phyloP scores from a whole-genome alignment of 768 basidiomycete species.

The Termitomyces sp. region DNA sequence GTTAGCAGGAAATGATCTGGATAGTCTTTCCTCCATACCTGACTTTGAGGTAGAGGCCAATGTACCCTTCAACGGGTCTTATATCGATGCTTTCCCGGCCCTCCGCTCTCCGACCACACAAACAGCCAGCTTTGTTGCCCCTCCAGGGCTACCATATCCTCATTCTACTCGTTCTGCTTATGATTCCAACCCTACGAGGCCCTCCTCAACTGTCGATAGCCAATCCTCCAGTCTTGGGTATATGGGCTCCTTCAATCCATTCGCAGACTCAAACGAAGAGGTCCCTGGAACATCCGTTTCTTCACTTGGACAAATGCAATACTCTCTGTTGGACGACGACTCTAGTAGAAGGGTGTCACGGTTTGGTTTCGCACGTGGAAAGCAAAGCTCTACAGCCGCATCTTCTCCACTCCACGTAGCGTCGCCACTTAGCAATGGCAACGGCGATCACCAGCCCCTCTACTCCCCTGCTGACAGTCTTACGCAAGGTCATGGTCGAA shows the following conservation, averaged over 20 bases:
- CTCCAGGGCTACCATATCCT: slow-evolving; percentile 51
- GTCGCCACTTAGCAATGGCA: slow-evolving; percentile 45
- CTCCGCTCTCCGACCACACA: slow-evolving; percentile 34
- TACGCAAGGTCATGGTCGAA: slow-evolving; percentile 26
- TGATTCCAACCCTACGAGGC: slow-evolving; percentile 41
- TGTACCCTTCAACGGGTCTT: slow-evolving; percentile 60
- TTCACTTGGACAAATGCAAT: slow-evolving; percentile 25
- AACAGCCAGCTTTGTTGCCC: slow-evolving; percentile 33
- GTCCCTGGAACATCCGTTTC: slow-evolving; percentile 24
- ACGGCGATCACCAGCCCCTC: slow-evolving; percentile 44
- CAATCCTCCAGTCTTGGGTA: slow-evolving; percentile 50
- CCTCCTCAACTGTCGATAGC: slow-evolving; percentile 34
- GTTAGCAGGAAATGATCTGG: slow-evolving; percentile 45
- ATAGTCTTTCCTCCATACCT: slow-evolving; percentile 34
- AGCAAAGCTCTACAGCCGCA: slow-evolving; percentile 50
- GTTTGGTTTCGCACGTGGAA: slow-evolving; percentile 76
- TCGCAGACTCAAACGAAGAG: slow-evolving; percentile 57
- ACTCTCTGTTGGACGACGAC: slow-evolving; percentile 52
- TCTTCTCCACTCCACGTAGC: slow-evolving; percentile 55
- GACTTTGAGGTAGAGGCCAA: slow-evolving; percentile 49
- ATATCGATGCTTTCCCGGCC: slow-evolving; percentile 66
- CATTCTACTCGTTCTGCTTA: slow-evolving; percentile 47
- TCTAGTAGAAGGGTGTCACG: slow-evolving; percentile 63
- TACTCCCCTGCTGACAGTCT: slow-evolving; percentile 32
- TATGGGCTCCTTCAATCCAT: slow-evolving; percentile 77